A percentile compares a stretch with the other conserved stretches of the same genome.
Conservation (phyloP, 306 rosid genomes). For the apple (Malus domestica) region DNA sequence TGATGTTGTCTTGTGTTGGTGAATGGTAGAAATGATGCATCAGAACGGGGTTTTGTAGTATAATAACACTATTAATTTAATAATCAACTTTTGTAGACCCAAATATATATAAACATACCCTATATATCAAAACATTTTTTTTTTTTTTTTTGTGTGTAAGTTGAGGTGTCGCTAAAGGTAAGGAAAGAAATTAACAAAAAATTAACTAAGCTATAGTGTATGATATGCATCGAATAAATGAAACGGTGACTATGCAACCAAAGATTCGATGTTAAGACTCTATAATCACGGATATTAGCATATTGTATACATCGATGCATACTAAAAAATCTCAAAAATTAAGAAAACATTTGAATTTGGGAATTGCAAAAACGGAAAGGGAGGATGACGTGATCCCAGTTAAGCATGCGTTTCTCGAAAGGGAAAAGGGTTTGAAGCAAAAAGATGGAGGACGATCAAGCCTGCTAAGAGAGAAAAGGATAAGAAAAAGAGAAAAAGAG, state of each 20-base stretch:
- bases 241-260: no score
- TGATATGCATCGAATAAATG: background rate
- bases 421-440: slow-evolving; percentile 40
- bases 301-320: no score
- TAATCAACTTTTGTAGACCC: background rate
- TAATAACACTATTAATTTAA: slow-evolving; percentile 10
- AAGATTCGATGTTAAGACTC: no score
- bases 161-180: background rate
- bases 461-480: slow-evolving; percentile 14
- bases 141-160: background rate
- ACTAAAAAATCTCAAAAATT: background rate
- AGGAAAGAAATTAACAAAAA: background rate
- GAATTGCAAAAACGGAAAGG: background rate
- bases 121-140: background rate
- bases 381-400: slow-evolving; percentile 60
- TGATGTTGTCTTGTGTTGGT: slow-evolving; percentile 87
- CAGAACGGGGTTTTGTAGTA: slow-evolving; percentile 61
- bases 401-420: slow-evolving; percentile 66
- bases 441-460: slow-evolving; percentile 33
- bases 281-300: no score
- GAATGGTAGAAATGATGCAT: slow-evolving; percentile 78
- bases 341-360: background rate
- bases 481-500: background rate
- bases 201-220: background rate
- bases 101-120: background rate